Evolutionary conservation across 2,329 filamentous ascomycete species (phyloP).

Genomic region (Pseudogymnoascus sp.): DNA sequence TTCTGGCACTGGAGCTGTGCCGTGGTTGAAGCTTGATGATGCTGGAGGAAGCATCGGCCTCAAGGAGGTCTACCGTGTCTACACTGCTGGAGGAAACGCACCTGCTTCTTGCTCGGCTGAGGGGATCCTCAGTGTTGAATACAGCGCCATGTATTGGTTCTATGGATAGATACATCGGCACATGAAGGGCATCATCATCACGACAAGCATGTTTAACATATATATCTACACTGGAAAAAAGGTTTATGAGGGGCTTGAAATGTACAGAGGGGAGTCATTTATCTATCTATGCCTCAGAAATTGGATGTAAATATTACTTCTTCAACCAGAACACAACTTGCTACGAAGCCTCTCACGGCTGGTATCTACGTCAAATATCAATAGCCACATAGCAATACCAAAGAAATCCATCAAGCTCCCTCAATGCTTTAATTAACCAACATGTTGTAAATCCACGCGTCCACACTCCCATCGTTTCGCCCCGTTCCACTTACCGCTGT

Average conservation of each 20-base stretch:
- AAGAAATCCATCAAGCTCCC: neutral
- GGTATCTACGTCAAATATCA: neutral
- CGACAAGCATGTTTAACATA: neutral
- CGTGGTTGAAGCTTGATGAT: constrained; percentile 24
- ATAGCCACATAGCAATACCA: constrained; percentile 7
- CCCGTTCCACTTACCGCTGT: neutral
- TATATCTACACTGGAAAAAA: neutral
- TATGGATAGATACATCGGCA: constrained; percentile 13
- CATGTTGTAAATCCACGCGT: neutral
- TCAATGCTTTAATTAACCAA: neutral
- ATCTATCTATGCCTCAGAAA: neutral
- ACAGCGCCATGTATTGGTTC: constrained; percentile 27
- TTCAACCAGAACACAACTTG: neutral
- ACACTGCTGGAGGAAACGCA: constrained; percentile 23
- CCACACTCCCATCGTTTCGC: neutral
- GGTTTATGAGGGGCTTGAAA: neutral
- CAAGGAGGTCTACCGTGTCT: constrained; percentile 23
- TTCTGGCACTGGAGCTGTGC: constrained; percentile 22
- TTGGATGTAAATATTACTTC: neutral
- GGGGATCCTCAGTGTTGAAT: constrained; percentile 18
- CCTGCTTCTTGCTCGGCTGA: constrained; percentile 15
- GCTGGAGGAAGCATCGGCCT: constrained; percentile 20
- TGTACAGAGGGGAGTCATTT: neutral
- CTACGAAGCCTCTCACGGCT: neutral
- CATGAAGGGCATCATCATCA: neutral